Evolutionary conservation across 352 stramenopile species (phyloP), one percentile per base, ranked within the genome.

Genomic region (Phytophthora meadii): DNA sequence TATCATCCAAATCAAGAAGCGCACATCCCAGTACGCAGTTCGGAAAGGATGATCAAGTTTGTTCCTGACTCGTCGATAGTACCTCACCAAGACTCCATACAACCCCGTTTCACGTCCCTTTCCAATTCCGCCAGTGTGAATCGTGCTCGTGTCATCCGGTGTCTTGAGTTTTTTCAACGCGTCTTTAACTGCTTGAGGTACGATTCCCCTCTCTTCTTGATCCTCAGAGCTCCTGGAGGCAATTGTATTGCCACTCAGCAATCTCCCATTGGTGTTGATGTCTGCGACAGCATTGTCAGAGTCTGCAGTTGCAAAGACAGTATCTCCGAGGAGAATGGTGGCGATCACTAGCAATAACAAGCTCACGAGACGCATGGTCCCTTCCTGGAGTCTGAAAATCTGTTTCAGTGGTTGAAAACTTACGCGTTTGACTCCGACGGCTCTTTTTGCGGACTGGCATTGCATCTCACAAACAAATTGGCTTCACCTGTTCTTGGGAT

Each of bases 1-100:
- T 45, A 14, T 37, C 5, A 56, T 7, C 60, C 60, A 68, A 44
- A 70, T 19, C 22, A 32, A 28, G 24, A 65, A 70, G 19, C 46
- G 54, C 30, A 40, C 34, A 3, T 55, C 4, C 61, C 47, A 60
- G 46, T 28, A 49, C 24, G 25, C 9, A 12, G 22, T 65, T 10
- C 39, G 42, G 36, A 67, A 44, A 42, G 27, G 53, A 0, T 3
- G 27, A 12, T 32, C 15, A 24, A 49, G 3, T 1, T 55, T 52
- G 5, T 4, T 4, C 42, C 24, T 56, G 14, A 41, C 24, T 3
- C 10, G 19, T 8, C 42, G 7, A 22, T 39, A 63, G 6, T 28
- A 46, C 15, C 7, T 57, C 25, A 63, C 44, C 1, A 68, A 5
- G 22, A 42, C 55, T 2, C 3, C 22, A 5, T 17, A 15, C 28